phyloP scores from a whole-genome alignment of 768 basidiomycete genomes.

The Mycena leptocephala region DNA sequence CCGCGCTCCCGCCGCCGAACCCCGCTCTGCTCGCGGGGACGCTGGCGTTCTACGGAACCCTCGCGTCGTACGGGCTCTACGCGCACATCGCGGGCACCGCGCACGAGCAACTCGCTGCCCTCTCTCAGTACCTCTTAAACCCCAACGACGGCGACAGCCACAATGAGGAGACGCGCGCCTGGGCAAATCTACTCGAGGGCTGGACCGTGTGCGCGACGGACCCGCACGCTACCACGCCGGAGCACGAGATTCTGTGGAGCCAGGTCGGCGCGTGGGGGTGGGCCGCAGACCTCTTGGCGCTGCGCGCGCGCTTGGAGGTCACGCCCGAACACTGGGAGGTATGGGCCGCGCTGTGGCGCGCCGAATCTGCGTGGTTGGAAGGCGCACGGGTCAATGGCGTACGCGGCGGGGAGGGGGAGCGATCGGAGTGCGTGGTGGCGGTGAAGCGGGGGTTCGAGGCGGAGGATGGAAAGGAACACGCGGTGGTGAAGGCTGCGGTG shows the following conservation, averaged over 20 bases:
- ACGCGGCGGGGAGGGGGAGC: slow-evolving; percentile 77
- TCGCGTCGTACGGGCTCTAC: slow-evolving; percentile 88
- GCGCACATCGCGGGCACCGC: slow-evolving; percentile 79
- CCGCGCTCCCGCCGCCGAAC: slow-evolving; percentile 69
- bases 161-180: slow-evolving; percentile 59
- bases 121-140: slow-evolving; percentile 64
- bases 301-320: slow-evolving; percentile 52
- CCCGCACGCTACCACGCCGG: slow-evolving; percentile 90
- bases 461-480: slow-evolving; percentile 48
- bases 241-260: slow-evolving; percentile 93
- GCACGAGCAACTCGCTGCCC: slow-evolving; percentile 65
- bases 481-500: slow-evolving; percentile 55
- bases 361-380: slow-evolving; percentile 80
- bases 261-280: slow-evolving; percentile 88
- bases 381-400: slow-evolving; percentile 83
- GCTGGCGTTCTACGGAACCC: slow-evolving; percentile 72
- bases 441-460: slow-evolving; percentile 60
- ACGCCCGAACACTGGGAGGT: slow-evolving; percentile 51
- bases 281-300: slow-evolving; percentile 69
- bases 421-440: slow-evolving; percentile 54
- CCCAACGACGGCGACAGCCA: not conserved
- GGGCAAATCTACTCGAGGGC: slow-evolving; percentile 72
- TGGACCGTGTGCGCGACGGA: slow-evolving; percentile 93
- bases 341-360: slow-evolving; percentile 70
- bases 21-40: slow-evolving; percentile 69